These are phyloP conservation scores for Pyricularia pennisetigena DNA, from an alignment of 2,329 filamentous ascomycete species.

Conservation along the genomic window DNA sequence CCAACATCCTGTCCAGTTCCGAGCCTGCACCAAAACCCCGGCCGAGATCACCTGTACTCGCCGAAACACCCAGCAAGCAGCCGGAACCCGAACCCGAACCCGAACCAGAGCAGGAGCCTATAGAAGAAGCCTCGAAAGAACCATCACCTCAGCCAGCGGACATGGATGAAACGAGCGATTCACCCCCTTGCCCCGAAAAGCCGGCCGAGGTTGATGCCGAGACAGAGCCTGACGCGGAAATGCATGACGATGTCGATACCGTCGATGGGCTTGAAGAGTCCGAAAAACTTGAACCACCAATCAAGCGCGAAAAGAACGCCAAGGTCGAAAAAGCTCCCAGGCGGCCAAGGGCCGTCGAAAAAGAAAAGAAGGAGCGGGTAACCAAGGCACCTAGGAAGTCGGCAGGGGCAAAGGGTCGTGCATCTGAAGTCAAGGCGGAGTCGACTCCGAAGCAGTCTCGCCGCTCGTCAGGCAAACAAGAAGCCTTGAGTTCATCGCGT, in stretches of 20 bases:
- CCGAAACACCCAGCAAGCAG: constrained; percentile 6
- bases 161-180: constrained; percentile 1
- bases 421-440: constrained; percentile 41
- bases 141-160: neutral
- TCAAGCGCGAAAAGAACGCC: constrained; percentile 7
- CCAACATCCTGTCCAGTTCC: constrained; percentile 79
- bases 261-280: constrained; percentile 17
- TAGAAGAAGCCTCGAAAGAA: neutral
- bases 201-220: constrained; percentile 4
- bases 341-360: constrained; percentile 15
- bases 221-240: constrained; percentile 10
- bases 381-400: constrained; percentile 20
- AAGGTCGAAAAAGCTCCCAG: constrained; percentile 11
- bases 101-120: constrained; percentile 11
- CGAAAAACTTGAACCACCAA: constrained; percentile 9
- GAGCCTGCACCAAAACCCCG: constrained; percentile 52
- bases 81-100: constrained; percentile 18
- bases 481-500: constrained; percentile 24
- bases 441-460: constrained; percentile 35
- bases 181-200: constrained; percentile 9
- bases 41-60: constrained; percentile 29
- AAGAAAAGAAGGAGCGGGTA: constrained; percentile 26
- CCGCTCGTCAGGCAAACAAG: constrained; percentile 40
- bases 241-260: constrained; percentile 17
- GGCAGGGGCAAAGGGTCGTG: constrained; percentile 31